Conservation (phyloP, 225 moss, liverwort and hornwort genomes). For the Marchantia paleacea region DNA sequence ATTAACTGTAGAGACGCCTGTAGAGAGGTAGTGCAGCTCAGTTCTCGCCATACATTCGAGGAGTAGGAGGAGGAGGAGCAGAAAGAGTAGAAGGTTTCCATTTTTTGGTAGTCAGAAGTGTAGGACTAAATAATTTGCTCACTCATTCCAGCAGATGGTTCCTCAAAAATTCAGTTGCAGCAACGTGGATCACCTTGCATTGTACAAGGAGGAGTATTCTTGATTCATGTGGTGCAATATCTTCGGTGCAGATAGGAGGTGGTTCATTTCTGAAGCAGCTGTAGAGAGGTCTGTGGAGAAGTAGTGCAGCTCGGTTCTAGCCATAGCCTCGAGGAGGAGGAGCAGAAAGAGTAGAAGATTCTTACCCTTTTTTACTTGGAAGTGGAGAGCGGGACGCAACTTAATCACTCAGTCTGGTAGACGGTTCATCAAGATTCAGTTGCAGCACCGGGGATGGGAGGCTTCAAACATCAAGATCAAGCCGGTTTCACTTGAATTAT, state of each 20-base stretch:
- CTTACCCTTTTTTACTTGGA: not conserved
- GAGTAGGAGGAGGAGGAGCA: not conserved
- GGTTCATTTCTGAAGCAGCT: not conserved
- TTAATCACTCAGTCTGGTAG: not conserved
- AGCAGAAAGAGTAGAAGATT: not conserved
- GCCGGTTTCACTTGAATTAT: too few species aligned
- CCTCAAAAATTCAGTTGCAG: too few species aligned
- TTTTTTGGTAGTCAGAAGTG: not conserved
- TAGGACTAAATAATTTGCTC: not conserved
- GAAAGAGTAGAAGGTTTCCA: not conserved
- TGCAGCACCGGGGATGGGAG: too few species aligned
- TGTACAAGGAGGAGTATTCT: not conserved
- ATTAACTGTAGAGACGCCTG: not conserved
- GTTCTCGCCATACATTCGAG: not conserved
- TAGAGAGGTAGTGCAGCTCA: not conserved
- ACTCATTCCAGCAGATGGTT: not conserved
- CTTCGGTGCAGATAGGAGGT: not conserved
- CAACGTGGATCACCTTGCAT: too few species aligned
- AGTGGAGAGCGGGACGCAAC: not conserved
- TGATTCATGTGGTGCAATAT: not conserved
- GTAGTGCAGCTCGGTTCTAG: not conserved
- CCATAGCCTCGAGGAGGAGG: not conserved
- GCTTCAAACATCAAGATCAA: too few species aligned
- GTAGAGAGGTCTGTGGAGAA: not conserved
- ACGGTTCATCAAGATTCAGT: too few species aligned